Evolutionary conservation across 2,329 filamentous ascomycete genomes (phyloP).

Genomic region (Myriosclerotinia curreyana): DNA sequence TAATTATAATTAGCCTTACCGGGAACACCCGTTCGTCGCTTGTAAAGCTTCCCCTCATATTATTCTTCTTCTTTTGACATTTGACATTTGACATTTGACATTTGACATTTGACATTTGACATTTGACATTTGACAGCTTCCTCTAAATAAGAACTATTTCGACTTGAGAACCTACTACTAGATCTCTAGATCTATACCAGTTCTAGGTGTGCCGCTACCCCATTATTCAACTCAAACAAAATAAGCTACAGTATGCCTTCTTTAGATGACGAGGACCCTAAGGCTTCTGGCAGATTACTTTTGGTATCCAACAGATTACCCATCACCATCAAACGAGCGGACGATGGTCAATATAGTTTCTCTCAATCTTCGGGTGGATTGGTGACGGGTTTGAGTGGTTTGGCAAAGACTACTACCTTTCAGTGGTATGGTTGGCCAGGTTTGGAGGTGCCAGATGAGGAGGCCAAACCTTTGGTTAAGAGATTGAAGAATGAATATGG

Average conservation of each 20-base stretch:
- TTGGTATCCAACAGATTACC: conserved; percentile 93
- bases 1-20: conserved; percentile 18
- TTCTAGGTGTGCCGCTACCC: not conserved
- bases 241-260: conserved; percentile 32
- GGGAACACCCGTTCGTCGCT: conserved; percentile 15
- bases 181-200: not conserved
- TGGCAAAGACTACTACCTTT: conserved; percentile 90
- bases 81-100: not conserved
- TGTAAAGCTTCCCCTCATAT: not conserved
- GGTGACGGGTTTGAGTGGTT: conserved; percentile 86
- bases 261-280: conserved; percentile 28
- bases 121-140: conserved; percentile 12
- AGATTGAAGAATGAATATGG: conserved; percentile 83
- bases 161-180: not conserved
- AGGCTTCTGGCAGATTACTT: conserved; percentile 53
- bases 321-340: conserved; percentile 91
- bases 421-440: conserved; percentile 99
- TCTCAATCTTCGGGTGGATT: conserved; percentile 96
- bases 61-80: not conserved
- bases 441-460: conserved; percentile 81
- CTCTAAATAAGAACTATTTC: not conserved
- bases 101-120: no score
- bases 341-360: conserved; percentile 88
- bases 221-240: not conserved
- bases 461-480: conserved; percentile 70